These are phyloP conservation scores for Acorus calamus DNA, from an alignment of 106 monocot genomes.

Conservation along the genomic window DNA sequence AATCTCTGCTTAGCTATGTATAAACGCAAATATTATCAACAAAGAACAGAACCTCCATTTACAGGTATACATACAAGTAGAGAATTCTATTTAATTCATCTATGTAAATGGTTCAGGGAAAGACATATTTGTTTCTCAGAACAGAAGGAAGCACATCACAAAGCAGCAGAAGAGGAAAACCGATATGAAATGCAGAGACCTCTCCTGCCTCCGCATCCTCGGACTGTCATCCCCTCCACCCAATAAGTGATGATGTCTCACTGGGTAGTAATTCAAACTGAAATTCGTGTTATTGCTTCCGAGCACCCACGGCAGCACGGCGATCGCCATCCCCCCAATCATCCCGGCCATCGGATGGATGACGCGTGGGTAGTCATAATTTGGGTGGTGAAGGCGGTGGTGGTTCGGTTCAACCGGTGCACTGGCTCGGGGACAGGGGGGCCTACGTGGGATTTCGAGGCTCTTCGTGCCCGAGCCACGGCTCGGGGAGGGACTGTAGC, in stretches of 20 bases:
- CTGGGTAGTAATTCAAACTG: neutral
- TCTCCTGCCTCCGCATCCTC: constrained; percentile 16
- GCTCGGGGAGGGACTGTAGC: constrained; percentile 5
- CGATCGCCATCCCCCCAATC: constrained; percentile 13
- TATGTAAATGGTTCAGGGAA: no score
- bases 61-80: no score
- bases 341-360: constrained; percentile 4
- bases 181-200: constrained; percentile 19
- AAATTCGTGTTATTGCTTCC: neutral
- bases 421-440: no score
- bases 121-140: constrained; percentile 5
- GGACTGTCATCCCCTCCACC: neutral
- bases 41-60: no score
- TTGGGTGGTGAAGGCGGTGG: no score
- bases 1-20: no score
- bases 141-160: constrained; percentile 16
- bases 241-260: no score
- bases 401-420: no score
- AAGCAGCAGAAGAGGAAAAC: constrained; percentile 16
- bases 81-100: no score
- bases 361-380: neutral
- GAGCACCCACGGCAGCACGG: constrained; percentile 13
- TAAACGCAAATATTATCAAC: no score
- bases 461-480: no score
- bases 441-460: no score